A percentile compares a stretch with the other conserved stretches of the same genome.
phyloP scores from a whole-genome alignment of 2,329 filamentous ascomycete genomes.

The Rhinocladiella similis region DNA sequence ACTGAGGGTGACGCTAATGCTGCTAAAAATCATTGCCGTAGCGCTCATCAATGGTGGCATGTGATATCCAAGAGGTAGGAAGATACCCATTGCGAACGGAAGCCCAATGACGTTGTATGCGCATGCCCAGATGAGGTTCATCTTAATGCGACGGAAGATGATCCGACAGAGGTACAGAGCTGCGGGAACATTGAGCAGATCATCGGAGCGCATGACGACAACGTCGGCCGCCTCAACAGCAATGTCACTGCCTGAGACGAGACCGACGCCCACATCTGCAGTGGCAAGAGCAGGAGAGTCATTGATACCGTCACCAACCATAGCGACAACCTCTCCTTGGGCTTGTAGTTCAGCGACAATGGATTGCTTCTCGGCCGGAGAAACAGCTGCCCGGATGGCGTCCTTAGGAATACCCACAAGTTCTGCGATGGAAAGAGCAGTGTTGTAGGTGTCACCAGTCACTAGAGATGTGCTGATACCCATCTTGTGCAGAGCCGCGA shows the following conservation, averaged over 20 bases:
- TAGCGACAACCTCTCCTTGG: slow-evolving; percentile 76
- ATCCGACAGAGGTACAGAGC: slow-evolving; percentile 76
- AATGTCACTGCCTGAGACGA: slow-evolving; percentile 90
- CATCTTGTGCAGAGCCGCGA: slow-evolving; percentile 80
- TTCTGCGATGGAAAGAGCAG: slow-evolving; percentile 78
- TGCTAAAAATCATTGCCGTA: slow-evolving; percentile 88
- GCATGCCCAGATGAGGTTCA: slow-evolving; percentile 91
- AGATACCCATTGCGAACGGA: slow-evolving; percentile 95
- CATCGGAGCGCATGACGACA: slow-evolving; percentile 89
- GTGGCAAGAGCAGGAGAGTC: slow-evolving; percentile 94
- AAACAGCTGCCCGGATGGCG: slow-evolving; percentile 82
- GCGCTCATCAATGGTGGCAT: slow-evolving; percentile 89
- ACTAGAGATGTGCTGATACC: slow-evolving; percentile 87
- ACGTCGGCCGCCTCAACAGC: slow-evolving; percentile 97
- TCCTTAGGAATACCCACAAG: slow-evolving; percentile 76
- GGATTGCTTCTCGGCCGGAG: slow-evolving; percentile 84
- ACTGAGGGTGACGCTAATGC: slow-evolving; percentile 84
- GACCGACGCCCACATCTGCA: slow-evolving; percentile 88
- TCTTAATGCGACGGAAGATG: slow-evolving; percentile 90
- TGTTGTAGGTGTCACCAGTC: slow-evolving; percentile 85
- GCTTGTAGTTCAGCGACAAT: slow-evolving; percentile 78
- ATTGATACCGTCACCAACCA: slow-evolving; percentile 99
- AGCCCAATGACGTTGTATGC: slow-evolving; percentile 89
- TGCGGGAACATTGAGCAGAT: slow-evolving; percentile 90
- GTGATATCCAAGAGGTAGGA: slow-evolving; percentile 83